Percentiles rank a stretch among this genome's conserved stretches.
Evolutionary conservation across 106 monocot species (phyloP).

Genomic region (Allium cepa): DNA sequence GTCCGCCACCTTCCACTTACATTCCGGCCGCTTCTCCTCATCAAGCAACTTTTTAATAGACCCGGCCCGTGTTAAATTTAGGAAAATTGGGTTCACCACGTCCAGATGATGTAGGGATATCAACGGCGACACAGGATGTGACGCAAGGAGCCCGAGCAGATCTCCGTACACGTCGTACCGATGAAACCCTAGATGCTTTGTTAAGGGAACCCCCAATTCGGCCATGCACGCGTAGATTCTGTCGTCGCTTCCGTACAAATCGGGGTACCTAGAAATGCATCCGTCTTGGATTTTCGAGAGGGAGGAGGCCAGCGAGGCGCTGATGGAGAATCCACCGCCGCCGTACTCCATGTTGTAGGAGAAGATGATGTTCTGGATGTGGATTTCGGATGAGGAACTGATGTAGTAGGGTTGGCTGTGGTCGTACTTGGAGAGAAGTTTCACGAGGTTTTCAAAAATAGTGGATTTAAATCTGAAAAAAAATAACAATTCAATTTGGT

Average conservation of each 20-base stretch:
- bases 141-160: slow-evolving; percentile 73
- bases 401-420: slow-evolving; percentile 60
- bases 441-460: slow-evolving; percentile 45
- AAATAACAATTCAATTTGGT: too few relatives aligned
- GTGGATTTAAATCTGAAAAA: too few relatives aligned
- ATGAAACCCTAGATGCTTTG: slow-evolving; percentile 54
- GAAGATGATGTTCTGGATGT: slow-evolving; percentile 57
- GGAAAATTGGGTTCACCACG: slow-evolving; percentile 73
- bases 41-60: slow-evolving; percentile 42
- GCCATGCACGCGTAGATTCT: slow-evolving; percentile 76
- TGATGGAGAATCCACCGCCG: slow-evolving; percentile 67
- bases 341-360: slow-evolving; percentile 72
- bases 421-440: slow-evolving; percentile 39
- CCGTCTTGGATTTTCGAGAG: slow-evolving; percentile 42
- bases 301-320: slow-evolving; percentile 36
- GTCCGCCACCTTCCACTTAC: slow-evolving; percentile 58
- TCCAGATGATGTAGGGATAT: slow-evolving; percentile 87
- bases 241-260: slow-evolving; percentile 63
- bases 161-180: slow-evolving; percentile 90
- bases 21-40: slow-evolving; percentile 23
- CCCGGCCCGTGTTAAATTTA: slow-evolving; percentile 15
- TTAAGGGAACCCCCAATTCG: slow-evolving; percentile 62
- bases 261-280: slow-evolving; percentile 50
- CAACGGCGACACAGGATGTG: slow-evolving; percentile 78
- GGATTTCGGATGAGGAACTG: slow-evolving; percentile 49